Evolutionary conservation across 2,329 filamentous ascomycete genomes (phyloP), one percentile per base, ranked within the genome.

Genomic region (Arthrobotrys sinensis): DNA sequence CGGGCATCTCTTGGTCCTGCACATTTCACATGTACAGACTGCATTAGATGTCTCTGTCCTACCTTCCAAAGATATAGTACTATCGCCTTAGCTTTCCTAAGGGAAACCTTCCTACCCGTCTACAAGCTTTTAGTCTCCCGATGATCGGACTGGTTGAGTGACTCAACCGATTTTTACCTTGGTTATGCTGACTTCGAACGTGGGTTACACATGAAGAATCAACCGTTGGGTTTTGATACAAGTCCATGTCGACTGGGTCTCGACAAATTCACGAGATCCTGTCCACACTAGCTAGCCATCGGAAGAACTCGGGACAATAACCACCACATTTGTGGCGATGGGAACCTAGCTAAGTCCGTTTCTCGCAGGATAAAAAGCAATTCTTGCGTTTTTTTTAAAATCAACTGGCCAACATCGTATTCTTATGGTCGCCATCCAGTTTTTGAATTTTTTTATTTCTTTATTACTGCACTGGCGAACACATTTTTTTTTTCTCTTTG

Each of bases 271-370:
- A 64, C 60, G 43, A 64, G 60, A 64, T 48, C 24, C 38, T 64
- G 40, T 5, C 1, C 36, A 40, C 19, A 60, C 36, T 43, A 34
- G 55, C 36, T 43, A n/a, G 46, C 21, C n/a, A 65, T 78, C 75
- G 75, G 75, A 78, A 78, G 65, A 78, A 78, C 67, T 78, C 75
- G 75, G 75, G 70, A 68, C 60, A 72, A 66, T 72, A 53, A 45
- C 40, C 57, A 75, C 62, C 53, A 67, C 34, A 43, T 32, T 43
- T 67, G 70, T 67, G 62, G 70, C 62, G 62, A 67, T 55, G 45
- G 50, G 21, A 21, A 60, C 50, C 62, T 66, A 52, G 52, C 32
- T 34, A 62, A 10, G 50, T 46, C 62, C 60, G 28, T 24, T 71
- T 62, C 34, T 19, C 32, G 7, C 43, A 63, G 12, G 36, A 24